Evolutionary conservation across 352 stramenopile species (phyloP), one percentile per base, ranked within the genome.

Genomic region (Globisporangium acanthophoron): DNA sequence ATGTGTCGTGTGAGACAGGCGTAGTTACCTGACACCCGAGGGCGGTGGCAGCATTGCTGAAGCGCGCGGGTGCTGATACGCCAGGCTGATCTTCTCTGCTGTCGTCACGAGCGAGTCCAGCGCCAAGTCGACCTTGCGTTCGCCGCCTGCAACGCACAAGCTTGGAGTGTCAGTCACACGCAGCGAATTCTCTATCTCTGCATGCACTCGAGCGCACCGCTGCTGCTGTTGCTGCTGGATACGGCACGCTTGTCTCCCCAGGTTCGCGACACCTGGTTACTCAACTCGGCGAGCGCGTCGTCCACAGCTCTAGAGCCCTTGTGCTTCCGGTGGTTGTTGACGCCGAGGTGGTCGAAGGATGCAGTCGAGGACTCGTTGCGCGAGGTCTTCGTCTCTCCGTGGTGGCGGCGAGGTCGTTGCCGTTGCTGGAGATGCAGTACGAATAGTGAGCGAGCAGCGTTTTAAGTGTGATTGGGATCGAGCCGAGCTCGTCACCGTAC

Each of bases 201-300:
- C 8, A 9, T 41, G 11, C 9, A 3, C 37, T 24, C 41, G 2
- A 45, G 18, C 16, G 16, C 18, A 47, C 2, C 16, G 9, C 31
- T 11, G 27, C 52, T 18, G 24, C 48, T 50, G 18, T 21, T 57
- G 51, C 41, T 62, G 65, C 63, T 56, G 27, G 33, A 39, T 1
- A 6, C 18, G 43, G 12, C 43, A 16, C 70, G 59, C 57, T 63
- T 72, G 20, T 73, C 56, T 31, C 56, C 66, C 68, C 65, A 76
- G 39, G 56, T 61, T 15, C 60, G 78, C 3, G 77, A 61, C 41
- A 87, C 67, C 59, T 85, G 70, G 41, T 78, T 58, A 39, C 77
- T 87, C n/a, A 90, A 58, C 40, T 85, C 54, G 7, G 77, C 76
- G 37, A 88, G 70, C 31, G 76, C 80, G 40, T 90, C 77, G 61